Base-by-base conservation (phyloP, 2,329 filamentous ascomycete genomes). In the Zarea fungicola region DNA sequence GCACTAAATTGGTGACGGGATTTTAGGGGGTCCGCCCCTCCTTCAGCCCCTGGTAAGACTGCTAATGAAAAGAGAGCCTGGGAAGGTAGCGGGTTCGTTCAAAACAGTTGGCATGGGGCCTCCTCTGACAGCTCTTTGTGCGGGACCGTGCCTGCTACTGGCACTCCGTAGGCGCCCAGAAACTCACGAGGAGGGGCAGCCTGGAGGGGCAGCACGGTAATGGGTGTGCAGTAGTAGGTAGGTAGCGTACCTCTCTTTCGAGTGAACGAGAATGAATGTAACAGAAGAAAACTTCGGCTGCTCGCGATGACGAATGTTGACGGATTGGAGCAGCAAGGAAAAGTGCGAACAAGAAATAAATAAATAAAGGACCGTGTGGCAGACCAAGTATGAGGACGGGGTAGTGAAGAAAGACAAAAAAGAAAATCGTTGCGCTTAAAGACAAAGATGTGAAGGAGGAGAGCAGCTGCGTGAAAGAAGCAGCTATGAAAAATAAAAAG, bases 131-230 rank as follows among this genome's bases (percentile, higher is more conserved):
- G 16, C 6, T 25, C 25, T 18, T 26, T 45, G 18, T 26, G 32
- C 42, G n/a, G 21, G 22, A 26, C 34, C 29, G 19, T 26, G 25
- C 18, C 23, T n/a, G 13, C 13, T 29, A 34, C 19, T 23, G 3
- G 23, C 5, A 16, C 25, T 23, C 22, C 21, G 26, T 19, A 13
- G 21, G 14, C n/a, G n/a, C n/a, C n/a, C n/a, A n/a, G n/a, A n/a
- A n/a, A n/a, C n/a, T n/a, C n/a, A n/a, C n/a, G n/a, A n/a, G 28
- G 42, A 26, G 42, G 29, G 42, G 42, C 28, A 29, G 21, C 4
- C 18, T 45, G 43, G 34, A 46, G 32, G 43, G 34, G 39, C 39
- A 31, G 29, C 23, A 21, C 39, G 34, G 18, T 37, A 34, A 25
- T 46, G 14, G 13, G 28, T 8, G 14, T 16, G 28, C 26, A 3